Conservation (phyloP, 169 alveolate genomes). For the Cystoisospora suis region DNA sequence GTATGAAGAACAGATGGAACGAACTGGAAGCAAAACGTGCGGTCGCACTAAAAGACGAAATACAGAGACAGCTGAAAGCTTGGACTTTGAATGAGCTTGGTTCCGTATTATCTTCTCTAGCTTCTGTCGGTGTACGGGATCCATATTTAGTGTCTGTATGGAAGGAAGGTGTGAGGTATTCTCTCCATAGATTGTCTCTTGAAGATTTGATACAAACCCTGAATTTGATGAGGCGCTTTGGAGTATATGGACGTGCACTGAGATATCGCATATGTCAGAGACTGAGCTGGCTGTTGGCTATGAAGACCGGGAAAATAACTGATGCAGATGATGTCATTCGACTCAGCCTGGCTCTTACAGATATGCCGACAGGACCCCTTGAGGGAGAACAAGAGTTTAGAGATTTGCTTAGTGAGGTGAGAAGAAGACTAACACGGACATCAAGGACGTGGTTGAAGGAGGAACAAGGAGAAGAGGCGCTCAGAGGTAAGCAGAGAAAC, state of each 20-base stretch:
- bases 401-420: neutral
- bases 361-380: no score
- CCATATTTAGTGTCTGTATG: neutral
- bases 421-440: neutral
- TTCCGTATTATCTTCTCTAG: neutral
- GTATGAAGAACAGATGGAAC: no score
- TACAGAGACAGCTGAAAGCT: neutral
- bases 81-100: neutral
- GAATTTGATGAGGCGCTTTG: neutral
- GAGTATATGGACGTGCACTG: neutral
- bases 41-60: no score
- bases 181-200: neutral
- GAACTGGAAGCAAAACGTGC: no score
- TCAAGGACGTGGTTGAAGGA: neutral
- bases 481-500: conserved; percentile 19
- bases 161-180: neutral
- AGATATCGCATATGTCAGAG: neutral
- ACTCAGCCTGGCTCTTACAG: neutral
- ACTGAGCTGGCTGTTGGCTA: neutral
- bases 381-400: neutral
- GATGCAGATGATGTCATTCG: neutral
- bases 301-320: neutral
- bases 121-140: neutral
- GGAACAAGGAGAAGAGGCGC: conserved; percentile 9
- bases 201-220: neutral